Percentiles rank a stretch among this genome's conserved stretches.
phyloP scores from a whole-genome alignment of 306 rosid genomes.

The Sechiopsis laciniata region DNA sequence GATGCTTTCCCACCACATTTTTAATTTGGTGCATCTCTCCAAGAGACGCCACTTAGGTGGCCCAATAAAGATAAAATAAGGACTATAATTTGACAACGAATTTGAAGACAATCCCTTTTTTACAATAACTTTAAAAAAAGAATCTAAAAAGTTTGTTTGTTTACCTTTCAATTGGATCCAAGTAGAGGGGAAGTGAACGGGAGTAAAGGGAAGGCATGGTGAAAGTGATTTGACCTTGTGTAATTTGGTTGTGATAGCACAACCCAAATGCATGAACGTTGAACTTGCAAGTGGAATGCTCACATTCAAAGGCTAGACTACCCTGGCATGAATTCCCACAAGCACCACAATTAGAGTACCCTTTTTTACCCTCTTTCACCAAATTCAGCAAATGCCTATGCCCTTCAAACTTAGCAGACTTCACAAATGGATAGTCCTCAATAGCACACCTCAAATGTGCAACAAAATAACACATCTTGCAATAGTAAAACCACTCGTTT shows the following conservation, averaged over 20 bases:
- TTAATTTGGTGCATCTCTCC: too few relatives aligned
- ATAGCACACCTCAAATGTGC: not conserved
- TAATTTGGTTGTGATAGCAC: not conserved
- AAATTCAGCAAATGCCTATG: not conserved
- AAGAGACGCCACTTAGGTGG: too few relatives aligned
- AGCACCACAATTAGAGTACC: not conserved
- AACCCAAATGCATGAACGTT: not conserved
- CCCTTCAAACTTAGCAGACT: not conserved
- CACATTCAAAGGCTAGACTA: not conserved
- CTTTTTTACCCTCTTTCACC: not conserved
- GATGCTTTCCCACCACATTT: too few relatives aligned
- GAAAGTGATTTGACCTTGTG: not conserved
- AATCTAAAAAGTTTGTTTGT: not conserved
- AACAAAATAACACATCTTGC: not conserved
- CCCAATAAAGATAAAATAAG: too few relatives aligned
- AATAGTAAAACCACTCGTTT: not conserved
- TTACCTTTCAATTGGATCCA: slow-evolving; percentile 2
- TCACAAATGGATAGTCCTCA: not conserved
- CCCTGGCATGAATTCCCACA: not conserved
- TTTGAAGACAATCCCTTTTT: too few relatives aligned
- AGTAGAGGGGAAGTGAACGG: not conserved
- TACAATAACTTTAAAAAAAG: too few relatives aligned
- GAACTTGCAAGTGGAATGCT: not conserved
- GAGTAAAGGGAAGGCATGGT: not conserved
- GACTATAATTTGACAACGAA: too few relatives aligned